Evolutionary conservation across 2,329 filamentous ascomycete species (phyloP), one percentile per base, ranked within the genome.

Genomic region (Colletotrichum tropicicola): DNA sequence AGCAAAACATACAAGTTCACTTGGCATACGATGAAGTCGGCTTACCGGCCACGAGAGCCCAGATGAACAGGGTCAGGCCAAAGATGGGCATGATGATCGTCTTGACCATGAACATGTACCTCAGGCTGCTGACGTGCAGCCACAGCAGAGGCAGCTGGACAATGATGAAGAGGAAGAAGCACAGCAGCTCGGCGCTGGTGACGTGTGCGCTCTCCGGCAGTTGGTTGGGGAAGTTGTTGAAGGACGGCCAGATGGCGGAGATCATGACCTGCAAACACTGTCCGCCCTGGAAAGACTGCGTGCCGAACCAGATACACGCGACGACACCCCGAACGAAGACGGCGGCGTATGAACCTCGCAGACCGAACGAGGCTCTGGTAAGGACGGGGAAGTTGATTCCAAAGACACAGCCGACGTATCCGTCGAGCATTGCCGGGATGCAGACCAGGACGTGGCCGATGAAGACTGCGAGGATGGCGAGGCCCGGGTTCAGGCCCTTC

Each of bases 221-320:
- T 28, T 74, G 73, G 59, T 83, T 82, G 4, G 78, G 78, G 15
- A 84, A 74, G 53, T 71, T 73, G 15, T 72, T 67, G 65, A 78
- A 80, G 17, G 74, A 76, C 0, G 80, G 79, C 78, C 79, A 82
- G 59, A 81, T 79, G 13, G 77, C 74, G 2, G 70, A 67, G 9
- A 79, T 71, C 70, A 77, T 72, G 37, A 73, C 68, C 10, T 70
- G 73, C n/a, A 77, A 68, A 35, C 71, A 72, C 6, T 69, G 70
- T 1, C 71, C 72, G 7, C 76, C 76, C 44, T 70, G 70, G 30
- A 70, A 72, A 0, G 70, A 73, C 58, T 77, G 75, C 7, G 77
- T 74, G 6, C 72, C 77, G 27, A 74, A 76, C 77, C 77, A 79
- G 54, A 79, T 76, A 13, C 77, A 71, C 5, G 77, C 76, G n/a